phyloP scores from a whole-genome alignment of 1,284 basidiomycete genomes.

The Austropuccinia psidii region DNA sequence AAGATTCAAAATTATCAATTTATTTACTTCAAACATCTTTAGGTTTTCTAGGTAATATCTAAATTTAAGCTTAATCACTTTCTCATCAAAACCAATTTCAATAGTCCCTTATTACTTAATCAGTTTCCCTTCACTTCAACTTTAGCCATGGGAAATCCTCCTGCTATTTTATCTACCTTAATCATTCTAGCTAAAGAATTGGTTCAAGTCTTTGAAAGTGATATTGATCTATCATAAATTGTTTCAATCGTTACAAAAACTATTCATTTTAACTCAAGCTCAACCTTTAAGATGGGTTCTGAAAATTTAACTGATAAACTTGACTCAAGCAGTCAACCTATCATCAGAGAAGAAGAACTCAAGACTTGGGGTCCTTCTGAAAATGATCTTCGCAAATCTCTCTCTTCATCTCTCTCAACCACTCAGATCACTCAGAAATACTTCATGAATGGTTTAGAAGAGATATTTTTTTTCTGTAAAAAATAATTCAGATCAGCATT shows the following conservation, averaged over 20 bases:
- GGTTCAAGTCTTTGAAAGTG: slow-evolving; percentile 38
- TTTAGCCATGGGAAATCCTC: slow-evolving; percentile 59
- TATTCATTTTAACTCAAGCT: neutral
- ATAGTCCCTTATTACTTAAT: too few species aligned
- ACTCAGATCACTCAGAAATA: neutral
- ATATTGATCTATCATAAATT: slow-evolving; percentile 36
- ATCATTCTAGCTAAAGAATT: slow-evolving; percentile 41
- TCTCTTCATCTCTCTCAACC: slow-evolving; percentile 33
- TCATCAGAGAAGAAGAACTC: slow-evolving; percentile 64
- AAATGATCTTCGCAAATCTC: neutral
- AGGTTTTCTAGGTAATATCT: too few species aligned
- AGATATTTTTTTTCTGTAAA: slow-evolving; percentile 40
- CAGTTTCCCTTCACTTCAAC: slow-evolving; percentile 59
- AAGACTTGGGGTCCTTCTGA: slow-evolving; percentile 64
- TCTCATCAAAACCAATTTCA: too few species aligned
- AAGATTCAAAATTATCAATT: too few species aligned
- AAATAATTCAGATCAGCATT: slow-evolving; percentile 11
- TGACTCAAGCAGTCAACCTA: slow-evolving; percentile 44
- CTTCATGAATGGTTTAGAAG: slow-evolving; percentile 34
- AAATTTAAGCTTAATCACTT: too few species aligned
- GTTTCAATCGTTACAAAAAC: slow-evolving; percentile 40
- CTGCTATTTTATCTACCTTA: slow-evolving; percentile 58
- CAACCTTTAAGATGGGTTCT: slow-evolving; percentile 70
- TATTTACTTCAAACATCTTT: too few species aligned
- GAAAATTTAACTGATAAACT: slow-evolving; percentile 61